Percentiles rank a stretch among this genome's conserved stretches.
Conservation (phyloP, 2,329 filamentous ascomycete species). For the Exophiala xenobiotica region DNA sequence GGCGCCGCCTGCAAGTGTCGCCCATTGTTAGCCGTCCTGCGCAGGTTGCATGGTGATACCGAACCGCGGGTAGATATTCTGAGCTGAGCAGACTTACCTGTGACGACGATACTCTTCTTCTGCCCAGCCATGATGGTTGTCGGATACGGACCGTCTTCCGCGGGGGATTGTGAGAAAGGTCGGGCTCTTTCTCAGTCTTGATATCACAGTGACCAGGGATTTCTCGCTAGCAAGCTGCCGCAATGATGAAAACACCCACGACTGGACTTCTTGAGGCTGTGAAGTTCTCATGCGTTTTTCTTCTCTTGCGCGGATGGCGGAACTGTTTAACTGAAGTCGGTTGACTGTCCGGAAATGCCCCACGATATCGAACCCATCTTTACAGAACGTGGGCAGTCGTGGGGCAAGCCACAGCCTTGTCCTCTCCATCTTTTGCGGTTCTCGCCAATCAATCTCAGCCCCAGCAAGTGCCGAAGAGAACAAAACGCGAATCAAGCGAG, state of each 20-base stretch:
- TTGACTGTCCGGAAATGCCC: conserved; percentile 19
- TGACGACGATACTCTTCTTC: conserved; percentile 34
- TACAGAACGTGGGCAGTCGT: conserved; percentile 17
- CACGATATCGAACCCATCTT: conserved; percentile 9
- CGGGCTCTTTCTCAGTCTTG: not conserved
- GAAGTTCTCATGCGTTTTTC: no score
- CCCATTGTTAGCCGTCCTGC: conserved; percentile 9
- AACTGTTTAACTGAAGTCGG: not conserved
- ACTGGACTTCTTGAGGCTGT: no score
- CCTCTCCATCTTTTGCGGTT: not conserved
- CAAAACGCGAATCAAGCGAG: no score
- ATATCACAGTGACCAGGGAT: not conserved
- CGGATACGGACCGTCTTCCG: not conserved
- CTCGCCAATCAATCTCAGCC: not conserved
- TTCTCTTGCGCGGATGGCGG: not conserved
- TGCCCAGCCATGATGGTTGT: conserved; percentile 1
- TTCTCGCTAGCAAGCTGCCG: no score
- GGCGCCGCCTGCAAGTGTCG: conserved; percentile 34
- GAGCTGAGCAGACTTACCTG: conserved; percentile 33
- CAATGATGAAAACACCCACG: no score
- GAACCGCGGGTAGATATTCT: no score
- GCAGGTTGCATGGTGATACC: no score
- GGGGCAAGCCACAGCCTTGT: conserved; percentile 19
- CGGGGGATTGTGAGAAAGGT: no score
- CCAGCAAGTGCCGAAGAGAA: not conserved